A percentile compares a stretch with the other conserved stretches of the same genome.
These are phyloP conservation scores for Tolypocladium paradoxum DNA, from an alignment of 2,329 filamentous ascomycete species.

Conservation along the genomic window DNA sequence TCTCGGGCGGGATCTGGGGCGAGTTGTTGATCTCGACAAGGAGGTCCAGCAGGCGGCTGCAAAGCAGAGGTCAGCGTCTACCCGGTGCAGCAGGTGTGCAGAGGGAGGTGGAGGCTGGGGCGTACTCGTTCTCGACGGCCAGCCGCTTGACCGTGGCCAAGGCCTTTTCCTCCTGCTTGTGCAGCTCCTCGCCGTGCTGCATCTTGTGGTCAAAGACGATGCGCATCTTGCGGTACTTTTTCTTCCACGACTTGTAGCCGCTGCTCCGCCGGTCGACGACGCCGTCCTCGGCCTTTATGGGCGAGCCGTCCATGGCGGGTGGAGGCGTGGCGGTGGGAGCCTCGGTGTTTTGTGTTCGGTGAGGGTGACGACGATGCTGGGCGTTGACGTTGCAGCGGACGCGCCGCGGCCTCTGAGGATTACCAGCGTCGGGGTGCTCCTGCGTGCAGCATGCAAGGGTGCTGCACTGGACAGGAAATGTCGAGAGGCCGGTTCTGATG, in stretches of 20 bases:
- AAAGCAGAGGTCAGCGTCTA: conserved; percentile 7
- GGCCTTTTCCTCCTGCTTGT: conserved; percentile 71
- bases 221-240: conserved; percentile 93
- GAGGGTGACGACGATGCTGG: not conserved
- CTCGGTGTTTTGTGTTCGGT: not conserved
- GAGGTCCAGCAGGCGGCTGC: conserved; percentile 76
- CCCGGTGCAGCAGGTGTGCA: not conserved
- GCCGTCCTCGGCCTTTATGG: conserved; percentile 31
- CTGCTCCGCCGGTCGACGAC: conserved; percentile 30
- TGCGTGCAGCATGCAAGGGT: not conserved
- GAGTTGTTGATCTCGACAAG: conserved; percentile 84
- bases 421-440: not conserved
- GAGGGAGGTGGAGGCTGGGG: conserved; percentile 6
- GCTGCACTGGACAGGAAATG: not conserved
- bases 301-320: conserved; percentile 19
- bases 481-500: not conserved
- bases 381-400: not conserved
- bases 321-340: not conserved
- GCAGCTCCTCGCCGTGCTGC: conserved; percentile 71
- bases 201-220: conserved; percentile 67
- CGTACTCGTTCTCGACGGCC: conserved; percentile 86
- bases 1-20: conserved; percentile 61
- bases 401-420: not conserved
- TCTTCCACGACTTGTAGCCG: conserved; percentile 65
- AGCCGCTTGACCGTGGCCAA: conserved; percentile 72